A percentile compares a stretch with the other conserved stretches of the same genome.
Evolutionary conservation across 352 stramenopile genomes (phyloP).

Genomic region (Pythium plurisporium): DNA sequence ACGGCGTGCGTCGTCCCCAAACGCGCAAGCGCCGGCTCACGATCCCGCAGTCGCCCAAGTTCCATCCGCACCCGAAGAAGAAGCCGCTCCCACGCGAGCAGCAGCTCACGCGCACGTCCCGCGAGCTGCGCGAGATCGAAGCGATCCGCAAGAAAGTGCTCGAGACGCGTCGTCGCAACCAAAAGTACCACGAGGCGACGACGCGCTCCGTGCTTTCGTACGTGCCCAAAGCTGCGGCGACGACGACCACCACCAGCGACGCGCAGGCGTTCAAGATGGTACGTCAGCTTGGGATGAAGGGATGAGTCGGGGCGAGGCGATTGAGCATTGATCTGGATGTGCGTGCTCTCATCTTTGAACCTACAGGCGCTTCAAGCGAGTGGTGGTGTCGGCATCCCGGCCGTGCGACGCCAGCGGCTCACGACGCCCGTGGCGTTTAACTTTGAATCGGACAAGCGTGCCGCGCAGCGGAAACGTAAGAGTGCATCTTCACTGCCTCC

Average conservation of each 20-base stretch:
- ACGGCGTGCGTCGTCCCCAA: background rate
- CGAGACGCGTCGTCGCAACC: slow-evolving; percentile 50
- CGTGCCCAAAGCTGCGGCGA: slow-evolving; percentile 9
- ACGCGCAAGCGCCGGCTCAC: slow-evolving; percentile 36
- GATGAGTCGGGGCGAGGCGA: no score
- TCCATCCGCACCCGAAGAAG: slow-evolving; percentile 36
- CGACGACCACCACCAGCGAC: slow-evolving; percentile 19
- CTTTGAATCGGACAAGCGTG: slow-evolving; percentile 67
- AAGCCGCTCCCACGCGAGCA: slow-evolving; percentile 22
- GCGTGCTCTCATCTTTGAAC: no score
- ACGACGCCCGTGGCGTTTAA: slow-evolving; percentile 63
- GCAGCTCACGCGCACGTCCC: slow-evolving; percentile 63
- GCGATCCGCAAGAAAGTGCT: slow-evolving; percentile 57
- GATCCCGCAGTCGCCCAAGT: slow-evolving; percentile 67
- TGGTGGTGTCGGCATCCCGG: slow-evolving; percentile 61
- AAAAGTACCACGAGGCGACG: slow-evolving; percentile 61
- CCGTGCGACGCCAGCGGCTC: slow-evolving; percentile 58
- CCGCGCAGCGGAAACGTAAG: slow-evolving; percentile 29
- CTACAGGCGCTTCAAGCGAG: slow-evolving; percentile 54
- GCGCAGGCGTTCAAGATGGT: slow-evolving; percentile 35
- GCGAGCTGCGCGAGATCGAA: slow-evolving; percentile 67
- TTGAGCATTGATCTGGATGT: background rate
- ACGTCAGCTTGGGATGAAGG: background rate
- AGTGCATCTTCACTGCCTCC: background rate
- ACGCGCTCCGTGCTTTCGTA: slow-evolving; percentile 31